Conservation (phyloP, 2,329 filamentous ascomycete genomes). For the Blastomyces emzantsi region DNA sequence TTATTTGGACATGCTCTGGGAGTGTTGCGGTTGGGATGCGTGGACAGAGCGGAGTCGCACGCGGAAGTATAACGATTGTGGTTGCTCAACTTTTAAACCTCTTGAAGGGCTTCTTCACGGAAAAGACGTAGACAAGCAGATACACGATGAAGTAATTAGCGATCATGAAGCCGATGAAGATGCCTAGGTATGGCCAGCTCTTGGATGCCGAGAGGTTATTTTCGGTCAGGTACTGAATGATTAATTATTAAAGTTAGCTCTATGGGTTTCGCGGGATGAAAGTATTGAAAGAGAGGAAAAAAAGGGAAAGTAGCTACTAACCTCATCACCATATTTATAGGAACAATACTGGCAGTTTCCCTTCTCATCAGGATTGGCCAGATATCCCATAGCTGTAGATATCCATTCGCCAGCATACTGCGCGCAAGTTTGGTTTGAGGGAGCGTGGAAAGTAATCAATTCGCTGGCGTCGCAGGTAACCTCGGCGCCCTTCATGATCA, state of each 20-base stretch:
- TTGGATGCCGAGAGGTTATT: slow-evolving; percentile 27
- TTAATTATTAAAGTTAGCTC: slow-evolving; percentile 7
- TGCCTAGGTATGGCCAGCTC: slow-evolving; percentile 30
- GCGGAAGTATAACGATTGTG: neutral
- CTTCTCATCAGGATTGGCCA: slow-evolving; percentile 53
- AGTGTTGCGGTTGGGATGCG: neutral
- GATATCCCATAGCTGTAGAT: slow-evolving; percentile 55
- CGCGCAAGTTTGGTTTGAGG: slow-evolving; percentile 57
- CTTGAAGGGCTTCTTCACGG: slow-evolving; percentile 27
- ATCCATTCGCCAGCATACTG: slow-evolving; percentile 68
- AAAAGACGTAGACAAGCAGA: slow-evolving; percentile 27
- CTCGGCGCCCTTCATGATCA: slow-evolving; percentile 56
- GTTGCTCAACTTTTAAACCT: slow-evolving; percentile 14
- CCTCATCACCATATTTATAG: slow-evolving; percentile 43
- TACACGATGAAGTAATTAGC: slow-evolving; percentile 31
- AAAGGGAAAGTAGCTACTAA: slow-evolving; percentile 16
- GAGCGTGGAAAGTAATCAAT: slow-evolving; percentile 59
- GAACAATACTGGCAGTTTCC: slow-evolving; percentile 70
- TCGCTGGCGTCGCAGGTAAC: slow-evolving; percentile 58
- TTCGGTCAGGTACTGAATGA: slow-evolving; percentile 23
- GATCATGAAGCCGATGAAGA: slow-evolving; percentile 27
- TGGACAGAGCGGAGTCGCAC: neutral
- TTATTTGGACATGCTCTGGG: neutral
- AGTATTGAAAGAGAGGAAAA: neutral
- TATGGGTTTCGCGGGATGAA: neutral